Base-by-base conservation (phyloP, 768 basidiomycete genomes). In the Candolleomyces efflorescens region DNA sequence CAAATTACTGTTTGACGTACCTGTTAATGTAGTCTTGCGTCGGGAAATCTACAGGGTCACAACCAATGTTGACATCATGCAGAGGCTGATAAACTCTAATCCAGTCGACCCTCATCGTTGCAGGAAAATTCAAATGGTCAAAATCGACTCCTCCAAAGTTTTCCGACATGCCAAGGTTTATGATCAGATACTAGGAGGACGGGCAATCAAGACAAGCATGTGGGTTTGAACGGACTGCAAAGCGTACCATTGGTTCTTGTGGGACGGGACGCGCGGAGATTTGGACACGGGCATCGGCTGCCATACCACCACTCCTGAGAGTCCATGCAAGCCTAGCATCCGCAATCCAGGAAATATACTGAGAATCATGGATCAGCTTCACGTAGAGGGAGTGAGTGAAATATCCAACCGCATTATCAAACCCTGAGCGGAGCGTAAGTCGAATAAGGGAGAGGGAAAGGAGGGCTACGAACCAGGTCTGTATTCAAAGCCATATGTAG, bases 51-150 rank as follows among this genome's bases (percentile, higher is more conserved):
- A 72, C 66, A 12, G 94, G 94, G 67, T 90, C 86, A 67, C 94
- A 98, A 15, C 94, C 94, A 53, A 92, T 78, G 68, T 94, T 95
- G 57, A 83, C 77, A 27, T 78, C 67, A 60, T 82, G 70, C 65
- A 79, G 75, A 2, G 83, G 83, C 68, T 97, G 95, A 71, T 97
- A 98, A 7, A 98, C 90, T 22, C 95, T 84, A 55, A 98, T 84
- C 74, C 88, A 97, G 68, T 97, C 92, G 43, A 96, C 76, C 49
- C 74, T 77, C 90, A 97, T 86, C 2, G 66, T 75, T 3, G 85
- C 70, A 7, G 94, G 93, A 73, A 92, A 94, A 17, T 72, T 74
- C 20, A 96, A 74, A 58, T 87, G 76, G 17, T 80, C 71, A 51
- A 91, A 77, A 72, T 97, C 87, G 52, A 94, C 84, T 3, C 70